These are phyloP conservation scores for Fistulina hepatica DNA, from an alignment of 1,284 basidiomycete genomes.

Conservation along the genomic window DNA sequence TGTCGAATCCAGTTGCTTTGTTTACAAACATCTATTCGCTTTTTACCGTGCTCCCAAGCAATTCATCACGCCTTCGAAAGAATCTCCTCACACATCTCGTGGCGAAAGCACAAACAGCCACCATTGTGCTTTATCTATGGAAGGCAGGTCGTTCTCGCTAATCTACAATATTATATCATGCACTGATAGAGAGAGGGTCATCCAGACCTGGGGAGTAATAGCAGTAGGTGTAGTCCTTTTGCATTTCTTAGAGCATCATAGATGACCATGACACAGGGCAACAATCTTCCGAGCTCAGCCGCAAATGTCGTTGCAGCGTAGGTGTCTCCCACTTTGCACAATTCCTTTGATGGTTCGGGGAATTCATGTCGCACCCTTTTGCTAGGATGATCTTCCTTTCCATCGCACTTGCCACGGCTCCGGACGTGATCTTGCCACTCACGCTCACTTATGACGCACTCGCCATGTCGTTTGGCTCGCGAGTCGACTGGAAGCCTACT, in stretches of 20 bases:
- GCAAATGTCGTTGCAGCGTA: conserved; percentile 19
- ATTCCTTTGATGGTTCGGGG: conserved; percentile 13
- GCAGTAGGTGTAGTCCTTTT: conserved; percentile 13
- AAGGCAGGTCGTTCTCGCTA: no score
- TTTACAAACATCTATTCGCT: conserved; percentile 20
- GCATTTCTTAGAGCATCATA: neutral
- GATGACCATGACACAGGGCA: conserved; percentile 8
- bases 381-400: conserved; percentile 1
- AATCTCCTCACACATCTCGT: conserved; percentile 21
- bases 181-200: no score
- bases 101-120: conserved; percentile 19
- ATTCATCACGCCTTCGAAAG: conserved; percentile 12
- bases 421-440: conserved; percentile 25
- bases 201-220: conserved; percentile 20
- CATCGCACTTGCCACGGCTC: conserved; percentile 23
- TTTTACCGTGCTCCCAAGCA: conserved; percentile 18
- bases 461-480: conserved; percentile 19
- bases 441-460: conserved; percentile 22
- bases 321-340: conserved; percentile 22
- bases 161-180: no score
- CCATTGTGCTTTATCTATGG: conserved; percentile 21
- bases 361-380: neutral
- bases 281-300: conserved; percentile 7
- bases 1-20: conserved; percentile 13
- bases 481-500: conserved; percentile 15